These are phyloP conservation scores for Coemansia sp. DNA, from an alignment of 192 early-diverging fungal species.

Conservation along the genomic window DNA sequence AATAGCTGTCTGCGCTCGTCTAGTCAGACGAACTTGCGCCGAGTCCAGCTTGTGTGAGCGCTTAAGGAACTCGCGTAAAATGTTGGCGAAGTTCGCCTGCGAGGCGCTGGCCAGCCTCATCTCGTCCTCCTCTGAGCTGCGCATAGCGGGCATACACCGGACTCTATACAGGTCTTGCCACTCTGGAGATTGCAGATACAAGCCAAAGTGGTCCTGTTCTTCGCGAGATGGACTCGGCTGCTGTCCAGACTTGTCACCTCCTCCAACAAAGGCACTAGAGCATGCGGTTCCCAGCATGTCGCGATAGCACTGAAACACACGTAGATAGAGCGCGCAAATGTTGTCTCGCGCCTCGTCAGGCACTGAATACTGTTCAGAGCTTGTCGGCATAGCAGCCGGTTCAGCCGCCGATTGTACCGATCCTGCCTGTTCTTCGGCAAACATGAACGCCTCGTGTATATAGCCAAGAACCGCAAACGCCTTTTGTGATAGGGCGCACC, in stretches of 20 bases:
- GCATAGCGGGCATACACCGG: slow-evolving; percentile 45
- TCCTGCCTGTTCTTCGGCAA: slow-evolving; percentile 33
- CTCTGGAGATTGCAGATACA: slow-evolving; percentile 16
- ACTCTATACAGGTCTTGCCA: slow-evolving; percentile 42
- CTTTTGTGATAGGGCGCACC: slow-evolving; percentile 16
- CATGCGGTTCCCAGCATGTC: slow-evolving; percentile 4
- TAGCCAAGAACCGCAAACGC: slow-evolving; percentile 33
- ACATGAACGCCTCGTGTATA: slow-evolving; percentile 47
- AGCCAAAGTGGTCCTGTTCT: slow-evolving; percentile 17
- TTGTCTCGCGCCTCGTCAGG: slow-evolving; percentile 6
- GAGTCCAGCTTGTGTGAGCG: slow-evolving; percentile 21
- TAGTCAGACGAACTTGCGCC: slow-evolving; percentile 25
- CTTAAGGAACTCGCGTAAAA: slow-evolving; percentile 24
- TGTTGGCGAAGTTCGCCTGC: slow-evolving; percentile 25
- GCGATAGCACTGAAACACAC: slow-evolving; percentile 31
- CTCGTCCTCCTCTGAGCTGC: slow-evolving; percentile 36
- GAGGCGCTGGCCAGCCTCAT: slow-evolving; percentile 26
- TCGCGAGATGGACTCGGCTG: not conserved
- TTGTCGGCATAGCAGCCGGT: not conserved
- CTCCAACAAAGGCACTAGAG: not conserved
- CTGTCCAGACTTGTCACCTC: not conserved
- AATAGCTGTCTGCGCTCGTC: slow-evolving; percentile 27
- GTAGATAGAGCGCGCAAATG: slow-evolving; percentile 31
- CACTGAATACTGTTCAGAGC: not conserved
- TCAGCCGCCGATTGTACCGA: not conserved